Evolutionary conservation across 2,329 filamentous ascomycete species (phyloP), one percentile per base, ranked within the genome.

Genomic region (Trichoderma koningiopsis): DNA sequence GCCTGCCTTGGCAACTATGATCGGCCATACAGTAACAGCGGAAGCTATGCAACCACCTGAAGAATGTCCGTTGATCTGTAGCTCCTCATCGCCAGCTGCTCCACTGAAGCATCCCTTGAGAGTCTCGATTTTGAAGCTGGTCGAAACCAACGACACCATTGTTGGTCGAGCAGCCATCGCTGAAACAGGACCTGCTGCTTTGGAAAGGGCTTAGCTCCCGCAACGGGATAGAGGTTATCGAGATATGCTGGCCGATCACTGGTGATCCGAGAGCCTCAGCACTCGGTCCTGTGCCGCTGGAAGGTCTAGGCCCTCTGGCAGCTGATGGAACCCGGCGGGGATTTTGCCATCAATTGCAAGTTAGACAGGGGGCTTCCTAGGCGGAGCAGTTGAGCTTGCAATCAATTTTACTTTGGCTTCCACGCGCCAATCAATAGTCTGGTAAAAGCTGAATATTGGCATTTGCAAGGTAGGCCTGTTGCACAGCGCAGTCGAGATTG

Each of bases 201-300:
- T 49, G 22, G 53, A 66, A 35, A 49, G 62, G 40, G 35, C n/a
- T 57, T 57, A 66, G 61, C 49, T 52, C 52, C 35, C 24, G 35
- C 43, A 24, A 49, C 22, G 22, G 47, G 47, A 49, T 49, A 24
- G 47, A 65, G 37, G 22, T 27, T 49, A 66, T 49, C 53, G 27
- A 57, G 62, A 66, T 66, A 58, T 66, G 37, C 62, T 66, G 62
- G 53, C 19, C 62, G 62, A 66, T 66, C 60, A 24, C 43, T 27
- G 22, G 8, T 57, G 52, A 29, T 16, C 52, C 40, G 19, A 27
- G 52, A 55, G 27, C 55, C n/a, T n/a, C 29, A 35, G 53, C 16
- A 4, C 6, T 29, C n/a, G 14, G 55, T 33, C 19, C 14, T 13
- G n/a, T 29, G 11, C 24, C 16, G 33, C 27, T 55, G 24, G 49